Base-by-base conservation (phyloP, 2,329 filamentous ascomycete genomes). In the Biscogniauxia mediterranea region DNA sequence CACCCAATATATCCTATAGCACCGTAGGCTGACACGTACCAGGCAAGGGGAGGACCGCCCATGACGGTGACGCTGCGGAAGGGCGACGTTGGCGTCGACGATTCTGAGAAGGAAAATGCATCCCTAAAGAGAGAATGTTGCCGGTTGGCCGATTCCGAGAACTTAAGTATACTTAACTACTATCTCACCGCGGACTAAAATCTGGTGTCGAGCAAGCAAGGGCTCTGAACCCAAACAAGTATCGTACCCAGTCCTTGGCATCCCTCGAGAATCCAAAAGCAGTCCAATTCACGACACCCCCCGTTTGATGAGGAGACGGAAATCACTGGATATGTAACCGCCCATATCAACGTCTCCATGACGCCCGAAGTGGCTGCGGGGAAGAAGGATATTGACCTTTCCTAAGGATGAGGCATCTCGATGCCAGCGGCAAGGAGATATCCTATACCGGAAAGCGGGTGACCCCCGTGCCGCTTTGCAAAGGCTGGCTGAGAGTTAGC, bases 281-380 rank as follows among this genome's bases (percentile, higher is more conserved):
- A 0, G 65, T 90, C 0, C 82, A 84, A 51, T 91, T 91, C 71
- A 78, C 76, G 0, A 88, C 84, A 0, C 60, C 77, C 77, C 0
- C 76, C 85, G 0, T 89, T 91, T 60, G 78, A 81, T n/a, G 62
- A 77, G 6, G 86, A 91, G 67, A 89, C 83, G 0, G 89, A 91
- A 69, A 84, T 92, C 58, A 91, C 89, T 0, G 89, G 89, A 0
- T 86, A 91, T 68, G 77, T 90, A 26, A 78, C 85, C 0, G 87
- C 86, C 0, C 87, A 86, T 64, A 77, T 92, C 3, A 85, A 86
- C 62, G 83, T 90, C 0, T 89, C 87, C 0, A 75, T 89, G 2
- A 86, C 83, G 0, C 75, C 87, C 65, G 85, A 78, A 72, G 83
- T 71, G 71, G 77, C 26, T 0, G 70, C 66, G 1, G 74, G 69